Evolutionary conservation across 441 rosid genomes (phyloP).

Genomic region (Brassica balearica): DNA sequence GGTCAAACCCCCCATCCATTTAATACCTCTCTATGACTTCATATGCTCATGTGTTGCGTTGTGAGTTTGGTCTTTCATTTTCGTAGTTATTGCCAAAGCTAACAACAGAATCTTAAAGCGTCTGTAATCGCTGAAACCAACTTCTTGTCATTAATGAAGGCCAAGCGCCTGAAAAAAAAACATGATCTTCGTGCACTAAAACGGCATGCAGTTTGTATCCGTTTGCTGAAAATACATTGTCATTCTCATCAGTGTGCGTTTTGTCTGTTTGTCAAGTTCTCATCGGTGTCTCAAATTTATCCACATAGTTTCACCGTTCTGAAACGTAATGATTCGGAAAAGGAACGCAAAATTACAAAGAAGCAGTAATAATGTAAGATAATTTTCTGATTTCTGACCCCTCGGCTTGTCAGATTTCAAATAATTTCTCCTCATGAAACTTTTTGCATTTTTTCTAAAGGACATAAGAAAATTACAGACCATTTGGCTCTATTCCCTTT

Average conservation of each 20-base stretch:
- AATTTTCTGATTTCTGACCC: slow-evolving; percentile 2
- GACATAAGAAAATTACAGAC: slow-evolving; percentile 15
- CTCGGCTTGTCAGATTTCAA: background rate
- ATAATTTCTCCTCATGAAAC: background rate
- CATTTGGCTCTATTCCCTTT: background rate
- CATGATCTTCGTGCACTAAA: background rate
- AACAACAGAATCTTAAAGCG: slow-evolving; percentile 25
- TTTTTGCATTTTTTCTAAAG: background rate
- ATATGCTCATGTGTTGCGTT: slow-evolving; percentile 33
- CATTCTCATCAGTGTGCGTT: background rate
- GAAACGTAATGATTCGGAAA: slow-evolving; percentile 5
- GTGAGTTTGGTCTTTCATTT: slow-evolving; percentile 22
- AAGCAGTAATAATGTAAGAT: background rate
- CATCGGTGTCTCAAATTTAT: slow-evolving; percentile 5
- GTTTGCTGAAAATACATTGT: slow-evolving; percentile 19
- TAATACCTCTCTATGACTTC: slow-evolving; percentile 31
- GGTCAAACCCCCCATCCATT: slow-evolving; percentile 39
- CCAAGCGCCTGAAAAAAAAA: background rate
- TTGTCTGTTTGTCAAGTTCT: slow-evolving; percentile 4
- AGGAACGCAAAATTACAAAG: background rate
- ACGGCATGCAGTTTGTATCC: slow-evolving; percentile 21
- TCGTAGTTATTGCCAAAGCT: slow-evolving; percentile 40
- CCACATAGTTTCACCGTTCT: slow-evolving; percentile 1
- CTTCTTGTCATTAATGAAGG: slow-evolving; percentile 30
- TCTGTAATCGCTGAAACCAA: slow-evolving; percentile 37